Base-by-base conservation (phyloP, 2,329 filamentous ascomycete genomes). In the Arthrobotrys sphaeroides region DNA sequence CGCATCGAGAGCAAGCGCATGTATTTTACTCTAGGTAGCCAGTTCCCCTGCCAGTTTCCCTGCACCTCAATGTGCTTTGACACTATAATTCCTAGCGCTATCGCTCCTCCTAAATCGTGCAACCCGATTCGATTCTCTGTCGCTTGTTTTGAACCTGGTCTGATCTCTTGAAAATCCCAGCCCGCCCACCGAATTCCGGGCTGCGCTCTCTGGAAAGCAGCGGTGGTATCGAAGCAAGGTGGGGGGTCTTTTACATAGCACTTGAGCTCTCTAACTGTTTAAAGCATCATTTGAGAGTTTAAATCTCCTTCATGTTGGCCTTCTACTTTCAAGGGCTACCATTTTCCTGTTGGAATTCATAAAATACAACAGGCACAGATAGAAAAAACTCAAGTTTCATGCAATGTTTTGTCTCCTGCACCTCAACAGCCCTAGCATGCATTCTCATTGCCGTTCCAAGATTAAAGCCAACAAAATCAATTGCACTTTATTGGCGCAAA, bases 71-170 rank as follows among this genome's bases (percentile, higher is more conserved):
- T 67, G 70, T 68, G 70, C 70, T 74, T 68, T 74, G 70, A 74
- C 62, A 33, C 62, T 74, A 74, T 74, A 74, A 57, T 55, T 67
- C 22, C 47, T n/a, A 24, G 59, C 26, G 33, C 16, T 73, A 73
- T 73, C 20, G 40, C 45, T 36, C 38, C 22, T 62, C 40, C 60
- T 28, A 49, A 51, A 59, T 51, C 31, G 42, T n/a, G 33, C 51
- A 57, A 67, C 53, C 69, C 59, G 49, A 64, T 51, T 60, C 43
- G 43, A 42, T 61, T 45, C 47, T 18, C 51, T 36, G 42, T 66
- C 62, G 69, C 61, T 73, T 65, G 61, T 55, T 64, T 66, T 53
- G 47, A 66, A 73, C 61, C 69, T 42, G 61, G 69, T 60, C 61
- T 26, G 40, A 53, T 66, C 49, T 51, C 42, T 42, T 33, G n/a